Evolutionary conservation across 2,329 filamentous ascomycete species (phyloP).

Genomic region (Apiospora aurea): DNA sequence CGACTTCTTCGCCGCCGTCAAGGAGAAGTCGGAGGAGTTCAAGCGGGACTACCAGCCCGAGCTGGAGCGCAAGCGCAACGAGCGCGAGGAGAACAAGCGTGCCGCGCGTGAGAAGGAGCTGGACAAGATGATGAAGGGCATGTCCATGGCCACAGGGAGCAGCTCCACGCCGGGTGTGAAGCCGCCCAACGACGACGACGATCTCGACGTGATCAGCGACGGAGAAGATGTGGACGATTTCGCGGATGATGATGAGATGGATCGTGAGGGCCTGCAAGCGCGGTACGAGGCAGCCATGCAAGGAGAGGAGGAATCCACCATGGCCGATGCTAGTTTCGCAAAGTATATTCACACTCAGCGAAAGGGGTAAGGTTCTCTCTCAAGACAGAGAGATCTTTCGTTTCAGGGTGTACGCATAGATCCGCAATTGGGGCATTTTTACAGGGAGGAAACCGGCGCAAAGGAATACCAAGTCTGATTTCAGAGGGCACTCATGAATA

Average conservation of each 20-base stretch:
- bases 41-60: slow-evolving; percentile 90
- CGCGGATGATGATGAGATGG: slow-evolving; percentile 64
- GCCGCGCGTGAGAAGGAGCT: slow-evolving; percentile 80
- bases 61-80: slow-evolving; percentile 77
- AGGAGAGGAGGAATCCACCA: slow-evolving; percentile 59
- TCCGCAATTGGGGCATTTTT: slow-evolving; percentile 8
- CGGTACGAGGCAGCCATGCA: slow-evolving; percentile 80
- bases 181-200: slow-evolving; percentile 53
- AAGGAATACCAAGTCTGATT: slow-evolving; percentile 34
- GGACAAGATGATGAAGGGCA: slow-evolving; percentile 93
- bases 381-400: neutral
- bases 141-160: slow-evolving; percentile 60
- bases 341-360: slow-evolving; percentile 62
- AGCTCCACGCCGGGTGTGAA: slow-evolving; percentile 29
- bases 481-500: slow-evolving; percentile 23
- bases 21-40: slow-evolving; percentile 88
- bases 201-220: slow-evolving; percentile 53
- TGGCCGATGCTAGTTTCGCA: slow-evolving; percentile 66
- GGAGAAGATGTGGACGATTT: slow-evolving; percentile 66
- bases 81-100: slow-evolving; percentile 79
- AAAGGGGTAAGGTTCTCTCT: neutral
- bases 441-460: slow-evolving; percentile 31
- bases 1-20: slow-evolving; percentile 90
- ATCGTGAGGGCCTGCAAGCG: slow-evolving; percentile 72
- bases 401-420: slow-evolving; percentile 33